Evolutionary conservation across 2,329 filamentous ascomycete genomes (phyloP), one percentile per base, ranked within the genome.

Genomic region (Colletotrichum aenigma): DNA sequence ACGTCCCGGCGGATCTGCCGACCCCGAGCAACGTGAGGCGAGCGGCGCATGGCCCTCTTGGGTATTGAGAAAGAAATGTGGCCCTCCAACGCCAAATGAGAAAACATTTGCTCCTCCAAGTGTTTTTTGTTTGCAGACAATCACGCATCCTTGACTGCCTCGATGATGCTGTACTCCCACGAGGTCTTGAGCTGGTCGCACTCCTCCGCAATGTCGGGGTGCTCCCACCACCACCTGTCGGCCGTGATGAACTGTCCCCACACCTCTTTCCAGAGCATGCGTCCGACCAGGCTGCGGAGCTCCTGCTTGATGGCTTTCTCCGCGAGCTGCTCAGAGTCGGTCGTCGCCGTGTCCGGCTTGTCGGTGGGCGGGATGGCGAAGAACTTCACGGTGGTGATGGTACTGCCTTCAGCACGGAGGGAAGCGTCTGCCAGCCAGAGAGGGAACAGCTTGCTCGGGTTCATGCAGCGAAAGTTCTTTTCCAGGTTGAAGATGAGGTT

Each of bases 181-280:
- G 86, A 86, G 1, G 91, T 93, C 6, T 87, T 87, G 76, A 89
- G 80, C 70, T 87, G 82, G 18, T 87, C 79, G 75, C 91, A 93
- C 81, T 93, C 91, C 55, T 88, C 85, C 3, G 91, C 82, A 72
- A 90, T 90, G 2, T 82, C 85, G 15, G 84, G 82, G 36, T 92
- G 88, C 56, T 93, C 90, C 91, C 91, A 93, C 91, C 91, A 93
- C 91, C 91, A 92, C 58, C 80, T 84, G 8, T 86, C 81, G 0
- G 86, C 86, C 4, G 85, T 86, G 10, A 91, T 87, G 74, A 86
- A 88, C 4, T 81, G 79, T 0, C 91, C 91, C 91, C 91, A 93
- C 15, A 91, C 87, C 78, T 92, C 89, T 79, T 87, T 86, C 91
- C 91, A 93, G 21, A 93, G 83, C 85, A 90, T 88, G 43, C 90